phyloP scores from a whole-genome alignment of 257 asterid genomes.

The Solanum acaule region DNA sequence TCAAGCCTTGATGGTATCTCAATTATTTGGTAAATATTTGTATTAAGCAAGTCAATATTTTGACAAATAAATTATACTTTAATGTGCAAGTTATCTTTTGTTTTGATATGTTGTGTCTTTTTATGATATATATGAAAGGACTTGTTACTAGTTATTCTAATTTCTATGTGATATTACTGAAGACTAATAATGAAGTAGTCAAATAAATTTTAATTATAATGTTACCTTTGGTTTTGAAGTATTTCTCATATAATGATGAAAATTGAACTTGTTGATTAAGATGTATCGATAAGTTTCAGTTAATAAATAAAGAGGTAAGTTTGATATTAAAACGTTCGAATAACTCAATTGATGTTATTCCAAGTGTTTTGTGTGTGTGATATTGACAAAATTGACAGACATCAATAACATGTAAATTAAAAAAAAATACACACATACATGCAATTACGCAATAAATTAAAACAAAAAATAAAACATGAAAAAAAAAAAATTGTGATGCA shows the following conservation, averaged over 20 bases:
- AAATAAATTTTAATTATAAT: too few relatives aligned
- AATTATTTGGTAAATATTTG: background rate
- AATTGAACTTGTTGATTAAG: background rate
- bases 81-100: background rate
- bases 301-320: background rate
- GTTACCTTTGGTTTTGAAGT: too few relatives aligned
- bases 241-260: background rate
- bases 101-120: background rate
- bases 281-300: background rate
- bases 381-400: too few relatives aligned
- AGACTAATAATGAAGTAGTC: background rate
- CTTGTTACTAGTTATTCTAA: background rate
- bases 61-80: background rate
- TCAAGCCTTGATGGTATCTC: background rate
- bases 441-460: background rate
- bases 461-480: background rate
- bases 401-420: background rate
- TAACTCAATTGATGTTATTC: background rate
- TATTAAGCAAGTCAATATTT: background rate
- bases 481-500: background rate
- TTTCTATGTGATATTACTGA: background rate
- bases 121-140: background rate
- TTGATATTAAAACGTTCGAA: background rate
- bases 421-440: background rate
- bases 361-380: background rate